Evolutionary conservation across 306 rosid genomes (phyloP), one percentile per base, ranked within the genome.

Genomic region (Urtica urens): DNA sequence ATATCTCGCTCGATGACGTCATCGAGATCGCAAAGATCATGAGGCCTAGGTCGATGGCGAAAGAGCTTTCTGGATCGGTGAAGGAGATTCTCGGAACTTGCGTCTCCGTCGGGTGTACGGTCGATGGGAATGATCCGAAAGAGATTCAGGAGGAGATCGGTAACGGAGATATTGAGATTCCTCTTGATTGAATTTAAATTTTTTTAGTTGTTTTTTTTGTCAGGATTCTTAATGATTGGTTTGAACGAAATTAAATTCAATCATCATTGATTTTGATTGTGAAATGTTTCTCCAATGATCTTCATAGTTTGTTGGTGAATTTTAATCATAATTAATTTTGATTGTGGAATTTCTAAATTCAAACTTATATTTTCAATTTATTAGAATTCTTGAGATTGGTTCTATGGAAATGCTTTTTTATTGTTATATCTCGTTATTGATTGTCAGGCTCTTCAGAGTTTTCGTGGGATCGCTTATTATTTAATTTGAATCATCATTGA

Each of bases 81-180:
- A 85, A 85, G 82, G 95, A 85, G 75, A 85, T 85, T 1, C 80
- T 85, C 1, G 95, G 95, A 1, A 85, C 95, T 2, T 85, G 95
- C 12, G 95, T 85, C 0, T 81, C 95, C 1, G 93, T 85, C 6
- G 95, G 93, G 1, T 85, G 95, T 27, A 81, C 93, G 3, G 95
- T 85, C 0, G 95, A 85, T 16, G 85, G 87, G 2, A 85, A 81
- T 46, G 82, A 79, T 57, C 94, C 94, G 0, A 83, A 83, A 72
- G 94, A 79, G 64, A 55, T 83, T 23, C 93, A 81, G 69, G 78
- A 81, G 58, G 95, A 85, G 65, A 73, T 85, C 23, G 1, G 68
- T 0, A 87, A 81, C 7, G 95, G 93, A 0, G 93, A 81, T 16
- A 78, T 85, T 7, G 93, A 85, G 65, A 28, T 85, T 21, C 85